These are phyloP conservation scores for Chamaenerion angustifolium DNA, from an alignment of 345 rosid species.

Conservation along the genomic window DNA sequence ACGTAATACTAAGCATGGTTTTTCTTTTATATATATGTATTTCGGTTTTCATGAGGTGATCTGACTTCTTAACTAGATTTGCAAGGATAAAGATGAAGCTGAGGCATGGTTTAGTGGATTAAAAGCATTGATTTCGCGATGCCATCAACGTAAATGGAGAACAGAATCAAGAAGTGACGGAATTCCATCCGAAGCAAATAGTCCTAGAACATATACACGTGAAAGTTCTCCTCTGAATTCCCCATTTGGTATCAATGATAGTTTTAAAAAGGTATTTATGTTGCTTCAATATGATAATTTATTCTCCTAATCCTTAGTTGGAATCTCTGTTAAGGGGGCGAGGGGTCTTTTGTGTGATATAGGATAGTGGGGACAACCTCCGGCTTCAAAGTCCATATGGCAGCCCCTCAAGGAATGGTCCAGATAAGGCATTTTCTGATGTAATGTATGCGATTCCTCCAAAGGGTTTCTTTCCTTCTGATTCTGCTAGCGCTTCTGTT, in stretches of 20 bases:
- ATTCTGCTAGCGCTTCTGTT: constrained; percentile 43
- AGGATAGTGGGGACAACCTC: constrained; percentile 44
- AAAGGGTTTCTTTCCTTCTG: constrained; percentile 43
- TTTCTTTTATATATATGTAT: too few relatives aligned
- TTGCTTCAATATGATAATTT: neutral
- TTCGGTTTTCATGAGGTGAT: too few relatives aligned
- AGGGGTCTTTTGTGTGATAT: constrained; percentile 14
- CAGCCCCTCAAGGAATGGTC: constrained; percentile 48
- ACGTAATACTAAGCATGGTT: too few relatives aligned
- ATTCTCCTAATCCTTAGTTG: constrained; percentile 1
- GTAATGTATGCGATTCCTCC: constrained; percentile 40
- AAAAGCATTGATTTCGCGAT: constrained; percentile 50
- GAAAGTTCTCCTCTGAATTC: constrained; percentile 61
- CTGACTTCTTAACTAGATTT: constrained; percentile 23
- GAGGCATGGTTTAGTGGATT: constrained; percentile 79
- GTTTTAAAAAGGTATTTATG: constrained; percentile 51
- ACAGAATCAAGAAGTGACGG: constrained; percentile 56
- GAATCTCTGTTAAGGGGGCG: constrained; percentile 9
- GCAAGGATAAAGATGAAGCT: constrained; percentile 82
- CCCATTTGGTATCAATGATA: constrained; percentile 51
- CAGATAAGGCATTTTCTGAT: constrained; percentile 53
- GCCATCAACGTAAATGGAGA: constrained; percentile 43
- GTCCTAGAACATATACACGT: constrained; percentile 53
- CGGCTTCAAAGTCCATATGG: constrained; percentile 45
- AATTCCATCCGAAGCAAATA: constrained; percentile 57